A percentile compares a stretch with the other conserved stretches of the same genome.
These are phyloP conservation scores for Hanseniaspora vineae DNA, from an alignment of 805 yeast genomes.

Conservation along the genomic window DNA sequence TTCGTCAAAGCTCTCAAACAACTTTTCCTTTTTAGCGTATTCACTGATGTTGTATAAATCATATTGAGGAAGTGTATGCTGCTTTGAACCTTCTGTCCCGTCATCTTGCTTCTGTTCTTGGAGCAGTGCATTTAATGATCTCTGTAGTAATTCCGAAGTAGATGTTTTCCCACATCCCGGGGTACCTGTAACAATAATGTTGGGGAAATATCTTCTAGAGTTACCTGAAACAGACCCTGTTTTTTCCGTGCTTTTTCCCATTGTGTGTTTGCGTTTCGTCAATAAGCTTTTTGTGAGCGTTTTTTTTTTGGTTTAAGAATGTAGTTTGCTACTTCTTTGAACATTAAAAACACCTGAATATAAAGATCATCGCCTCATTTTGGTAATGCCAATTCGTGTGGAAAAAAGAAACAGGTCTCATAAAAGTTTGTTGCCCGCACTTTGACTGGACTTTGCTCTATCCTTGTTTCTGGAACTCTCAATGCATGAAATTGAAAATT, in stretches of 20 bases:
- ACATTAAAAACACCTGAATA: no score
- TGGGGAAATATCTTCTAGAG: constrained; percentile 32
- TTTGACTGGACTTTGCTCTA: no score
- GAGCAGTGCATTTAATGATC: constrained; percentile 7
- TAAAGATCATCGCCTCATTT: no score
- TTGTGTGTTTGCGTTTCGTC: not conserved
- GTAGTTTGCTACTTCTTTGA: no score
- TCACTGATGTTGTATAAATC: constrained; percentile 58
- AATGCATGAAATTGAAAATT: no score
- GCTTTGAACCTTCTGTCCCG: constrained; percentile 66
- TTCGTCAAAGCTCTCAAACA: constrained; percentile 78
- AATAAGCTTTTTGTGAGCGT: no score
- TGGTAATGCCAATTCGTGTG: no score
- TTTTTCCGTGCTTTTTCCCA: not conserved
- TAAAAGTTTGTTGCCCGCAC: no score
- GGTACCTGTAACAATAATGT: constrained; percentile 86
- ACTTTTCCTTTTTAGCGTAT: constrained; percentile 62
- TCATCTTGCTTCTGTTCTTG: constrained; percentile 36
- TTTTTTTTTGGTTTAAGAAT: no score
- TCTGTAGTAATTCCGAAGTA: constrained; percentile 18
- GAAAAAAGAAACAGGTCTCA: no score
- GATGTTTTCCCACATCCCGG: constrained; percentile 44
- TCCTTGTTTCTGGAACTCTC: no score
- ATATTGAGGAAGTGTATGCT: constrained; percentile 23
- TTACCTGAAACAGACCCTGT: constrained; percentile 4